Percentiles rank a stretch among this genome's conserved stretches.
phyloP scores from a whole-genome alignment of 148 eudicot species.

The Heliosperma pusillum region DNA sequence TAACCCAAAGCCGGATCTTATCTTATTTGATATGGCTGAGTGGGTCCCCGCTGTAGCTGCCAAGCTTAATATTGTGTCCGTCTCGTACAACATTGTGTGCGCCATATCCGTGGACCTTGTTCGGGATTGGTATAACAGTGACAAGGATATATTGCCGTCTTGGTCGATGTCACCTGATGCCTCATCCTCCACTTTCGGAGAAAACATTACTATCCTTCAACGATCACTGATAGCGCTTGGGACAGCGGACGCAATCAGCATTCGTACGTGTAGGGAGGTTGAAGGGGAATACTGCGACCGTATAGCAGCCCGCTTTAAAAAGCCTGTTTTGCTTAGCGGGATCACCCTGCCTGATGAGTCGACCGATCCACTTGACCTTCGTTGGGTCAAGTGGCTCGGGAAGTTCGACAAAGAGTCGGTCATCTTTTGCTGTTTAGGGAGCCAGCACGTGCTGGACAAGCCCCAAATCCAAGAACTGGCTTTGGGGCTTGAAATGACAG shows the following conservation, averaged over 20 bases:
- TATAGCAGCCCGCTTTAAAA: background rate
- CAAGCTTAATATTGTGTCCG: constrained; percentile 1
- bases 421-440: constrained; percentile 15
- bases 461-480: constrained; percentile 16
- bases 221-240: background rate
- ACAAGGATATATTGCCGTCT: background rate
- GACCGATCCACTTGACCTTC: constrained; percentile 1
- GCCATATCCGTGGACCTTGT: constrained; percentile 12
- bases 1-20: constrained; percentile 2
- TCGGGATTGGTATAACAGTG: background rate
- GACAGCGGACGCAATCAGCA: constrained; percentile 2
- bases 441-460: constrained; percentile 9
- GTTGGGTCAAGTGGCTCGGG: constrained; percentile 12
- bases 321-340: constrained; percentile 4
- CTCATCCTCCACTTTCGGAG: background rate
- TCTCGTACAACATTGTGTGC: constrained; percentile 3
- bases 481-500: constrained; percentile 18
- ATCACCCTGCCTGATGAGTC: background rate
- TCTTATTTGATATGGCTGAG: constrained; percentile 13
- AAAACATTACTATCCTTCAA: background rate
- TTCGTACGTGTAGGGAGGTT: constrained; percentile 9
- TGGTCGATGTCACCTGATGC: background rate
- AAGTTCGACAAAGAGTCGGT: constrained; percentile 5
- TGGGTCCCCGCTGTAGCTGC: constrained; percentile 10
- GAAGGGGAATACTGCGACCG: constrained; percentile 9